A percentile compares a stretch with the other conserved stretches of the same genome.
Evolutionary conservation across 148 eudicot species (phyloP).

Genomic region (Camellia sinensis): DNA sequence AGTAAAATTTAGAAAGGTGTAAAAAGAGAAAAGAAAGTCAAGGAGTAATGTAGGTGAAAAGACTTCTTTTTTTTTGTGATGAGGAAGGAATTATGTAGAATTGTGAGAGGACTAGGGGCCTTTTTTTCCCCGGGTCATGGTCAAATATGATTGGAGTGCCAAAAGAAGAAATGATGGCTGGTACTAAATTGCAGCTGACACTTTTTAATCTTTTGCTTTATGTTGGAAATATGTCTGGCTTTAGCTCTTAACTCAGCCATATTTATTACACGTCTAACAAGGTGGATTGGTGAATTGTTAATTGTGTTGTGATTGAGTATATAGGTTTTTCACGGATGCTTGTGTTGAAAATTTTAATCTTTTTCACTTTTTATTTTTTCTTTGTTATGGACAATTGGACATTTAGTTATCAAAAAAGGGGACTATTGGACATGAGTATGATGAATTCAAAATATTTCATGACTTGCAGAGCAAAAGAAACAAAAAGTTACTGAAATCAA

Average conservation of each 20-base stretch:
- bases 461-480: slow-evolving; percentile 55
- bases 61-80: no score
- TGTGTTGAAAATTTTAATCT: not conserved
- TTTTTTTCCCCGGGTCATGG: not conserved
- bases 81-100: no score
- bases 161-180: not conserved
- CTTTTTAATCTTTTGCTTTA: not conserved
- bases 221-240: not conserved
- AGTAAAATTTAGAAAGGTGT: no score
- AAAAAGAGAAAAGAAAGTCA: no score
- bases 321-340: not conserved
- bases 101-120: no score
- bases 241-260: not conserved
- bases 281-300: not conserved
- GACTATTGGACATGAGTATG: slow-evolving; percentile 1
- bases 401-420: not conserved
- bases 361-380: not conserved
- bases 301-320: not conserved
- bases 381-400: not conserved
- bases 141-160: not conserved
- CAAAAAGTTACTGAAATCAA: slow-evolving; percentile 48
- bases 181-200: not conserved
- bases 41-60: no score
- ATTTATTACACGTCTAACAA: not conserved
- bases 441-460: not conserved